Base-by-base conservation (phyloP, 2,329 filamentous ascomycete species). In the Exutisphaerella laricina region DNA sequence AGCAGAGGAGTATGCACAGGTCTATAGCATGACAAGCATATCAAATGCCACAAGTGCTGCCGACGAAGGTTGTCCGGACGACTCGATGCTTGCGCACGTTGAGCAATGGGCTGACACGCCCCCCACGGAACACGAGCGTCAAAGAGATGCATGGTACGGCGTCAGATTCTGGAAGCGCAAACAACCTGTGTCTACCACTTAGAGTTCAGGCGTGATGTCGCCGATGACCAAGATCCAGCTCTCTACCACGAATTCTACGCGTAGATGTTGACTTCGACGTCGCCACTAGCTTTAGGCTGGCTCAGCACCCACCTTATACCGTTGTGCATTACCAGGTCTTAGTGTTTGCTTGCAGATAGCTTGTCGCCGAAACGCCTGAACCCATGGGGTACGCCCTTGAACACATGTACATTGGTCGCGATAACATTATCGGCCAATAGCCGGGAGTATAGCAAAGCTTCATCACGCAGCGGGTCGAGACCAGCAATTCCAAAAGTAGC, bases 351-450 rank as follows among this genome's bases (percentile, higher is more conserved):
- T 18, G 63, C 65, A 9, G 64, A 60, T 6, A 73, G 37, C n/a
- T 58, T 61, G 7, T 65, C 61, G 3, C 67, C 67, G 43, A 68
- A 71, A 7, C 68, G 74, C 31, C 69, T 58, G 51, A 76, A 76
- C 0, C 69, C 70, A 59, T 79, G 76, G 0, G 76, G 76, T 1
- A 78, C 58, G 0, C 75, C 75, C 18, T 62, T 67, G 55, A 77
- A 77, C 1, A 78, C 48, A 42, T 68, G 60, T 1, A 71, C 58
- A 41, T 73, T 60, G 0, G 72, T 75, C 0, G 74, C 68, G 0
- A 78, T 71, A 9, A 70, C 70, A 37, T 68, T 68, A 30, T 70
- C 66, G 3, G 61, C 59, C 6, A 75, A 53, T 57, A 59, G 57
- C 47, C 71, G 66, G 3, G 61, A 70, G 53, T 66, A 75, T 7